phyloP scores from a whole-genome alignment of 139 green algal species.

The Chlamydomonas schloesseri region DNA sequence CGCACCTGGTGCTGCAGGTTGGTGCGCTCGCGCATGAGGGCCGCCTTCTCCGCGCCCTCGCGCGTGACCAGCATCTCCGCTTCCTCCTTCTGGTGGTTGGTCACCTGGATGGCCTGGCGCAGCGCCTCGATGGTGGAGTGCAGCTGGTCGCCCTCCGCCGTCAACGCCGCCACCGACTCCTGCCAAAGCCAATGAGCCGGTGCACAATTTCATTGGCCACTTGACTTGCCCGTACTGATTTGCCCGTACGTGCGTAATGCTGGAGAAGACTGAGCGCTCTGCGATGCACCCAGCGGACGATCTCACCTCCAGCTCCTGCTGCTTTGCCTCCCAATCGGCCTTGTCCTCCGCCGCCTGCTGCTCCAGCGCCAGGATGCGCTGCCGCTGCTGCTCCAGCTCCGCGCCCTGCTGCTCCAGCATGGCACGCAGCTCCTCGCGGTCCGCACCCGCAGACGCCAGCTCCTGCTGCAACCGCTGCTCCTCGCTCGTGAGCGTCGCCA shows the following conservation, averaged over 20 bases:
- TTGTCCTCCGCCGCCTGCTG: background rate
- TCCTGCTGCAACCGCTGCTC: slow-evolving; percentile 1
- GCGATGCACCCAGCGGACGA: no score
- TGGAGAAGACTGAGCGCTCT: no score
- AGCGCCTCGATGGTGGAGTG: background rate
- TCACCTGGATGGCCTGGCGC: slow-evolving; percentile 23
- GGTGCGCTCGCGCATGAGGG: slow-evolving; percentile 41
- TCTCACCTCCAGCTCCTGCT: background rate
- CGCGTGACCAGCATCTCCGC: background rate
- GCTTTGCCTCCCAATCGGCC: background rate
- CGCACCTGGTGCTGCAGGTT: slow-evolving; percentile 58
- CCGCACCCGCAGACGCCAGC: background rate
- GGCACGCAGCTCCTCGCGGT: slow-evolving; percentile 18
- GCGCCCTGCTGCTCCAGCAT: background rate
- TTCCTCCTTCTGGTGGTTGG: slow-evolving; percentile 10
- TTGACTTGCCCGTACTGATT: no score
- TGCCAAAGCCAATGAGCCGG: background rate
- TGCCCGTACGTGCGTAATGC: no score
- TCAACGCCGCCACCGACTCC: background rate
- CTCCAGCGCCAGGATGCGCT: slow-evolving; percentile 12
- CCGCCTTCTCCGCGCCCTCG: slow-evolving; percentile 46
- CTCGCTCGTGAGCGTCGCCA: slow-evolving; percentile 33
- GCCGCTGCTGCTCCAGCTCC: slow-evolving; percentile 29
- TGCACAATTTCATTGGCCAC: no score
- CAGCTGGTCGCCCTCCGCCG: background rate